Evolutionary conservation across 257 asterid species (phyloP).

Genomic region (Craterostigma plantagineum): DNA sequence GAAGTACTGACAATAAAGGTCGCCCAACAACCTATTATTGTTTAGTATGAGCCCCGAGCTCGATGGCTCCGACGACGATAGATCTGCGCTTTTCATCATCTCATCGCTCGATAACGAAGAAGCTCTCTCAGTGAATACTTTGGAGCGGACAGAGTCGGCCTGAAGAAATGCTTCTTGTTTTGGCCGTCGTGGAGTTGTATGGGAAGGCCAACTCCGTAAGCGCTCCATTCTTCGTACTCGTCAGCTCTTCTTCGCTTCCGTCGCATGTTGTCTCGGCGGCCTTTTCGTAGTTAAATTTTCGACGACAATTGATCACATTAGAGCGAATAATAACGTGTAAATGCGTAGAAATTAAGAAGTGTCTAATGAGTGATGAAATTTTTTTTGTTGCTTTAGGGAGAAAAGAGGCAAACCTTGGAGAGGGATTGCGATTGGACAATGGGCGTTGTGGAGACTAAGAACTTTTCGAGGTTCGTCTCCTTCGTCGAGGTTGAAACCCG

Average conservation of each 20-base stretch:
- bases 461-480: constrained; percentile 37
- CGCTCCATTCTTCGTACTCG: constrained; percentile 82
- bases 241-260: constrained; percentile 67
- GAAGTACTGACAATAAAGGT: constrained; percentile 42
- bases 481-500: constrained; percentile 10
- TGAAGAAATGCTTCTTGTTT: constrained; percentile 54
- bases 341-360: too few species aligned
- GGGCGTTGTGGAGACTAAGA: constrained; percentile 39
- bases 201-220: constrained; percentile 83
- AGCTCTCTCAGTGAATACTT: constrained; percentile 77
- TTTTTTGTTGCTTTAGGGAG: neutral
- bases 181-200: constrained; percentile 45
- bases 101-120: constrained; percentile 50
- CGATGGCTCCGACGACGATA: too few species aligned
- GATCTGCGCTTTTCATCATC: constrained; percentile 45
- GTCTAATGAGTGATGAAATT: neutral
- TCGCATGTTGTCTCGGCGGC: constrained; percentile 62
- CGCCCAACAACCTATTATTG: constrained; percentile 38
- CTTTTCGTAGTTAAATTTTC: neutral
- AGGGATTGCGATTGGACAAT: constrained; percentile 28
- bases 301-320: neutral
- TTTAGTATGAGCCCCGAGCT: too few species aligned
- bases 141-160: constrained; percentile 95
- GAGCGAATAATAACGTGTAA: too few species aligned
- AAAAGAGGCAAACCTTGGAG: constrained; percentile 19